Conservation (phyloP, 441 rosid genomes). For the Raphanus hybrid region DNA sequence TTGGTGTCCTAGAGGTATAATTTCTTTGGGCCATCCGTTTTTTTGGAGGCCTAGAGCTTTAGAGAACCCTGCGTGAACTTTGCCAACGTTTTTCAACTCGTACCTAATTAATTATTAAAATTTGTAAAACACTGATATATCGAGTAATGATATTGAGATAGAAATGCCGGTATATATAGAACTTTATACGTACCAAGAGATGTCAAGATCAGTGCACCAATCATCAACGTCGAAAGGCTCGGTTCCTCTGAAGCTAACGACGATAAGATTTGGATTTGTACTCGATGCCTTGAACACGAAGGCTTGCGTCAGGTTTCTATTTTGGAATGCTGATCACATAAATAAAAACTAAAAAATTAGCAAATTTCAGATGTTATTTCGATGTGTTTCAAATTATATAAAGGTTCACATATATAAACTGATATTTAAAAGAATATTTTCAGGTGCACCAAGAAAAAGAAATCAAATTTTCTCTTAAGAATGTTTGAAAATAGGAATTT, state of each 20-base stretch:
- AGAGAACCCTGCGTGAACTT: slow-evolving; percentile 62
- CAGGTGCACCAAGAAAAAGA: background rate
- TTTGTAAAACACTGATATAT: background rate
- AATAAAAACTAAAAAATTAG: background rate
- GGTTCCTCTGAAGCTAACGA: slow-evolving; percentile 69
- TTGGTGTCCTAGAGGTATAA: slow-evolving; percentile 21
- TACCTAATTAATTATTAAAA: slow-evolving; percentile 34
- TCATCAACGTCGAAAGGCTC: slow-evolving; percentile 53
- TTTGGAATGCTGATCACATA: background rate
- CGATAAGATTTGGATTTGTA: slow-evolving; percentile 42
- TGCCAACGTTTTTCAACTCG: slow-evolving; percentile 49
- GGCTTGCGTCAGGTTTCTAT: slow-evolving; percentile 49
- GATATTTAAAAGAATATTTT: background rate
- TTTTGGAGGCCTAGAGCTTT: slow-evolving; percentile 60
- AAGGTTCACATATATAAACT: background rate
- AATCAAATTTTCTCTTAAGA: background rate
- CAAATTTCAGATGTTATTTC: background rate
- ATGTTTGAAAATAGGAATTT: background rate
- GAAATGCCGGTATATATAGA: background rate
- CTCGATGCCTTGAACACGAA: slow-evolving; percentile 44
- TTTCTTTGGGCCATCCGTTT: slow-evolving; percentile 48
- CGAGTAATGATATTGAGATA: background rate
- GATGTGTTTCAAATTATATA: background rate
- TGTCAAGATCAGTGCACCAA: slow-evolving; percentile 64
- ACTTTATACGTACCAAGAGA: slow-evolving; percentile 46